phyloP scores from a whole-genome alignment of 805 yeast genomes.

The Saitoella complicata region DNA sequence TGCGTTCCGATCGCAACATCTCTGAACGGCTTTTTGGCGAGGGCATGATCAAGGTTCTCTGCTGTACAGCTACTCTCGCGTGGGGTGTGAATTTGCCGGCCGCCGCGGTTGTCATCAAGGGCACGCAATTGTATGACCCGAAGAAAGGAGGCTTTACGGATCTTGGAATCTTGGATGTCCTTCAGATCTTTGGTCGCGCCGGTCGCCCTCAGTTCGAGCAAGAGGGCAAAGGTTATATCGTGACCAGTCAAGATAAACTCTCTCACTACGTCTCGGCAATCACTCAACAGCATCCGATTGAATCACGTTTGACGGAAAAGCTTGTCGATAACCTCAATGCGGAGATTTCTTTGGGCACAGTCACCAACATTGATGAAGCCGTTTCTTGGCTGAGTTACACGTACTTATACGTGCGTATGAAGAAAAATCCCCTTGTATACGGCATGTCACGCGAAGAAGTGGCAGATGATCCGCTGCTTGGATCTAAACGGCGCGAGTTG shows the following conservation, averaged over 20 bases:
- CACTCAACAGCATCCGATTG: slow-evolving; percentile 93
- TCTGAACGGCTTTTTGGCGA: slow-evolving; percentile 73
- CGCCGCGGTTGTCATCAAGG: slow-evolving; percentile 89
- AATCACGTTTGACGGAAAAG: slow-evolving; percentile 60
- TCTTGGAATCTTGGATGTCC: slow-evolving; percentile 87
- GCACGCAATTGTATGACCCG: slow-evolving; percentile 89
- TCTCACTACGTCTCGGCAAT: slow-evolving; percentile 80
- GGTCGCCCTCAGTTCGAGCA: slow-evolving; percentile 95
- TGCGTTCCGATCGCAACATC: slow-evolving; percentile 73
- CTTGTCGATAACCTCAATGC: slow-evolving; percentile 89
- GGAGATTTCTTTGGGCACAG: slow-evolving; percentile 88
- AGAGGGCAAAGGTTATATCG: slow-evolving; percentile 80
- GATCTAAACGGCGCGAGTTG: slow-evolving; percentile 58
- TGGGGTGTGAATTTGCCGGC: slow-evolving; percentile 99
- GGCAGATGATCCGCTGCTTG: slow-evolving; percentile 64
- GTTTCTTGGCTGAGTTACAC: slow-evolving; percentile 97
- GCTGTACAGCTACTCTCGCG: slow-evolving; percentile 95
- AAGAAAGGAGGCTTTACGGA: slow-evolving; percentile 90
- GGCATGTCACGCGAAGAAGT: slow-evolving; percentile 82
- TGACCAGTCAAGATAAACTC: slow-evolving; percentile 65
- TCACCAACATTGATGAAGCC: slow-evolving; percentile 86
- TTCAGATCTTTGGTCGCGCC: slow-evolving; percentile 97
- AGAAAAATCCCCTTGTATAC: slow-evolving; percentile 79
- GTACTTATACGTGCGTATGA: slow-evolving; percentile 84
- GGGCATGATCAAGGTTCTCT: slow-evolving; percentile 77